Conservation (phyloP, 441 rosid genomes). For the Gossypium schwendimanii region DNA sequence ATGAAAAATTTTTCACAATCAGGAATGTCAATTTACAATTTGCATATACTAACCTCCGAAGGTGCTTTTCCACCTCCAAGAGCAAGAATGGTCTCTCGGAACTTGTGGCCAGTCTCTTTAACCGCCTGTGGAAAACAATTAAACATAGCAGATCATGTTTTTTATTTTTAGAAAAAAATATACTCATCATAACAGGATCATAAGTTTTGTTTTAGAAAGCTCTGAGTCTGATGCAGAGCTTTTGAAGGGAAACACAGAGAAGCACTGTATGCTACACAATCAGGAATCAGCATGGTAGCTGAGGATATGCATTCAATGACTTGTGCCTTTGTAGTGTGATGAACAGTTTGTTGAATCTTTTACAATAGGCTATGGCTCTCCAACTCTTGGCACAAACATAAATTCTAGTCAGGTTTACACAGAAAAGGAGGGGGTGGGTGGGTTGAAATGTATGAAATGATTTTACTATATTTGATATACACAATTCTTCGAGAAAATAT, state of each 20-base stretch:
- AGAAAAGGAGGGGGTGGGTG: background rate
- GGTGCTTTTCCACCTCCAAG: constrained; percentile 96
- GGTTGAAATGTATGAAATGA: background rate
- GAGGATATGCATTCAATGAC: background rate
- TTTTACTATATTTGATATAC: background rate
- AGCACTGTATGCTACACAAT: background rate
- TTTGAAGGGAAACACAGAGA: background rate
- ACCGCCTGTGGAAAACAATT: constrained; percentile 53
- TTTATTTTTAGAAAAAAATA: background rate
- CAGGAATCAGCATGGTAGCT: background rate
- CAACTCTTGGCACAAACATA: background rate
- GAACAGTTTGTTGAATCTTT: background rate
- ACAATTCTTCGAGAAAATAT: background rate
- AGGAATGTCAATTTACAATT: background rate
- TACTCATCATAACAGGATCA: background rate
- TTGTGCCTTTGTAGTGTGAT: background rate
- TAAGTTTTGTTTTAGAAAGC: background rate
- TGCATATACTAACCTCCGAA: constrained; percentile 40
- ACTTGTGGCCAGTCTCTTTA: constrained; percentile 64
- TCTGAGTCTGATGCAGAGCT: background rate
- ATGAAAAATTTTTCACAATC: background rate
- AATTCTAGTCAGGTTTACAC: background rate
- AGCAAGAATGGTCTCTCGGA: constrained; percentile 82
- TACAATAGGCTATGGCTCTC: background rate
- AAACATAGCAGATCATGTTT: background rate